Base-by-base conservation (phyloP, 305 asterid genomes). In the Lippia alba region DNA sequence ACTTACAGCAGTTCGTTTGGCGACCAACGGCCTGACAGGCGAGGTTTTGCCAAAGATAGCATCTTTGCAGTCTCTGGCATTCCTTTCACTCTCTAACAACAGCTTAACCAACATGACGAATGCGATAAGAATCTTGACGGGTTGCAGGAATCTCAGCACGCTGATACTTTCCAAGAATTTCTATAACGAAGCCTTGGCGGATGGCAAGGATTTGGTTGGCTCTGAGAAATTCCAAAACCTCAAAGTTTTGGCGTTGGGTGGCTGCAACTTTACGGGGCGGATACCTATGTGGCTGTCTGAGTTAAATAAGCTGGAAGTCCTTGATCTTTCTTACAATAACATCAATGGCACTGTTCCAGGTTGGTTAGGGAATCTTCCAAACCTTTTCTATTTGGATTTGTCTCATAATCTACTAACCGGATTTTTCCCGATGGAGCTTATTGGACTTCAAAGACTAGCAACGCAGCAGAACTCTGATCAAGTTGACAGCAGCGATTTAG, bases 301-400 rank as follows among this genome's bases (percentile, higher is more conserved):
- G 72, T 84, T 94, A n/a, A 6, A n/a, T 24, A 83, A 69, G 74
- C 87, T 94, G 11, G 87, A 88, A 79, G 97, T 90, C 73, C 80
- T 91, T 8, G 98, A 93, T 81, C 69, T 94, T 8, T 91, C 97
- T 1, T 70, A 40, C 68, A 89, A 91, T 76, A 66, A 71, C 39
- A 24, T 94, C 72, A 84, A 82, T 9, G 96, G 96, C 72, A 5
- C 62, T 8, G 59, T 94, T 76, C 99, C 99, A 46, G 83, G 86
- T 67, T 86, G 96, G 97, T 70, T 94, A 8, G 88, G 92, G 66
- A 57, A 15, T 40, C 84, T 89, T 15, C 85, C 91, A 5, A 78
- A 88, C 76, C 97, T 94, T 57, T 94, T 94, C 85, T 91, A 91
- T 89, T 77, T 94, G 60, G 97, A 94, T 74, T 83, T 94, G 78